These are phyloP conservation scores for Neurospora sp. DNA, from an alignment of 495 filamentous ascomycete species.

Conservation along the genomic window DNA sequence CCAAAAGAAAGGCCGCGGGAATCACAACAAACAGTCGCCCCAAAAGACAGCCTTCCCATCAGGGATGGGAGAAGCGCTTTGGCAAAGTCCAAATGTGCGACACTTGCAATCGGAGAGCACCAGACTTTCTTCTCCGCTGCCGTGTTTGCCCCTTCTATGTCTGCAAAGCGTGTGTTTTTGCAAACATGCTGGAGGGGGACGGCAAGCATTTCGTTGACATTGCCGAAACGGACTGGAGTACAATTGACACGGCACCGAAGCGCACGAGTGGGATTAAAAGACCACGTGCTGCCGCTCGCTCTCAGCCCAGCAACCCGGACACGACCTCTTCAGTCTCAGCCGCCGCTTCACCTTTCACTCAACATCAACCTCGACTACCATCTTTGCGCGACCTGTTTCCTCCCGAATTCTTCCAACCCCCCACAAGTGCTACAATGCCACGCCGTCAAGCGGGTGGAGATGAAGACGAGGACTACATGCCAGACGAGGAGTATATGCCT, in stretches of 20 bases:
- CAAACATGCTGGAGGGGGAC: constrained; percentile 1
- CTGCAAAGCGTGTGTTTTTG: constrained; percentile 9
- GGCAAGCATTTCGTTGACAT: constrained; percentile 8
- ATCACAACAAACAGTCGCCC: not conserved
- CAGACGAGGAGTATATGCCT: not conserved
- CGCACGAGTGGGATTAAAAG: not conserved
- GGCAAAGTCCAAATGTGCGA: constrained; percentile 19
- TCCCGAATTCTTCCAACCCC: not conserved
- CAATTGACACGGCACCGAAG: not conserved
- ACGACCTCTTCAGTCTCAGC: not conserved
- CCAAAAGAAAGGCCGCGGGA: not conserved
- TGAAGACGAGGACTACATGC: not conserved
- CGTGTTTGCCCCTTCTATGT: constrained; percentile 5
- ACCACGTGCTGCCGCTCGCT: not conserved
- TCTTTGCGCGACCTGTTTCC: not conserved
- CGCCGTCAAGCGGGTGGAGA: not conserved
- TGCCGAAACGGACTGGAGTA: constrained; percentile 4
- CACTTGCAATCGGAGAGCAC: constrained; percentile 11
- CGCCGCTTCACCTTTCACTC: not conserved
- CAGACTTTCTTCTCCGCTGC: constrained; percentile 7
- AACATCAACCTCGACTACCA: not conserved
- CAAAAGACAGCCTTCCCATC: not conserved
- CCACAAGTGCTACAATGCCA: not conserved
- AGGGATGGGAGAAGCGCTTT: not conserved
- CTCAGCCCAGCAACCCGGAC: not conserved